Evolutionary conservation across 192 early-diverging fungal genomes (phyloP).

Genomic region (Chytriomyces sp.): DNA sequence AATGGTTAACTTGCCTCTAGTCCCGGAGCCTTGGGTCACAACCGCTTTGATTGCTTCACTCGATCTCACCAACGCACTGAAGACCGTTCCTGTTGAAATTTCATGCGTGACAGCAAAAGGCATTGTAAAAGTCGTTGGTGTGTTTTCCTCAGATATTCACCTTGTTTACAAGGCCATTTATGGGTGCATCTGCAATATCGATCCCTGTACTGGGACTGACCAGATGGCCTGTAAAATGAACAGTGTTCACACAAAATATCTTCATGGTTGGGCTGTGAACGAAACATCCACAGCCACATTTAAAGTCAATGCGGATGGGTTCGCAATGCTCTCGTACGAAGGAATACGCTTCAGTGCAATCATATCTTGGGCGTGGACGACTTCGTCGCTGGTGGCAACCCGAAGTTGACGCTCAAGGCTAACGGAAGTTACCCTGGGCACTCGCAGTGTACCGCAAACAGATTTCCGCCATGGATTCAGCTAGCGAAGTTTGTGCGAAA

Average conservation of each 20-base stretch:
- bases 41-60: slow-evolving; percentile 11
- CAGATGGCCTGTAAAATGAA: not conserved
- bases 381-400: too few relatives aligned
- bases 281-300: slow-evolving; percentile 17
- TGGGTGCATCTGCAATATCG: slow-evolving; percentile 9
- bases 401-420: too few relatives aligned
- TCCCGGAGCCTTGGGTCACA: not conserved
- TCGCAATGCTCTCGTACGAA: not conserved
- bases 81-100: not conserved
- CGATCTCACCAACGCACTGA: not conserved
- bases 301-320: not conserved
- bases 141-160: slow-evolving; percentile 6
- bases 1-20: not conserved
- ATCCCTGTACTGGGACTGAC: slow-evolving; percentile 1
- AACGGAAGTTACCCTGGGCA: too few relatives aligned
- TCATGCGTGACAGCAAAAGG: not conserved
- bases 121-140: slow-evolving; percentile 1
- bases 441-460: slow-evolving; percentile 47
- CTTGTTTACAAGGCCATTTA: not conserved
- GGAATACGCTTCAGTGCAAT: too few relatives aligned
- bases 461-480: slow-evolving; percentile 47
- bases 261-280: slow-evolving; percentile 23
- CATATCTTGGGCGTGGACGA: too few relatives aligned
- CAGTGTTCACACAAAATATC: slow-evolving; percentile 17
- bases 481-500: slow-evolving; percentile 54